Evolutionary conservation across 2,329 filamentous ascomycete genomes (phyloP), one percentile per base, ranked within the genome.

Genomic region (Helotiales sp.): DNA sequence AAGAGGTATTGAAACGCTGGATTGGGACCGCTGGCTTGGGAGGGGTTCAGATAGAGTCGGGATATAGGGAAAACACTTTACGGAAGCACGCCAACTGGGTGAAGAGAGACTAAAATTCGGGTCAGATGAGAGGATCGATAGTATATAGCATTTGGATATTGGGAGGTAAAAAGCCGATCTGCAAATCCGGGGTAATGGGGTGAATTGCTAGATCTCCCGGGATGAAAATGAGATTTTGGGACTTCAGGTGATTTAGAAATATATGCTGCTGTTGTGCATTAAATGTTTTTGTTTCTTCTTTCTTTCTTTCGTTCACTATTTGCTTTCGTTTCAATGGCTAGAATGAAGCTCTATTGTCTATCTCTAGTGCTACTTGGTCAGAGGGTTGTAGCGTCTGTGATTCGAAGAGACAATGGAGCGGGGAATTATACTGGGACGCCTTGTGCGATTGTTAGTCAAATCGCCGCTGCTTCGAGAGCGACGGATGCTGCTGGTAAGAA

Each of bases 371-470:
- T 44, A 24, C 40, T 44, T 8, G 40, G 10, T 7, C 40, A 44
- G 22, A 25, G 40, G 24, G 17, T 25, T 2, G 24, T 34, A n/a
- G 24, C 33, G 42, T 52, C 50, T 24, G 24, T 22, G 10, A 29
- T 44, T 29, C 19, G 10, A 13, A 44, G 48, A 30, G 19, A 52
- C 9, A 29, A 31, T 34, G 38, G 27, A 47, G 47, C 15, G 5
- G 52, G 3, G 22, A 53, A 54, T 15, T 54, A 47, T 54, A 40
- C 51, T 19, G 47, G 13, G 4, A 58, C 34, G 51, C 51, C 52
- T 5, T 59, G 55, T 56, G 58, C 58, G 25, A 22, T 57, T 34
- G 55, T 63, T 19, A 63, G 59, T 31, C 34, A 51, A n/a, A 62
- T 58, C 12, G 55, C 58, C 47, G 40, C 54, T 47, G 51, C 54